Evolutionary conservation across 2,329 filamentous ascomycete species (phyloP), one percentile per base, ranked within the genome.

Genomic region (Stachybotrys echinatus): DNA sequence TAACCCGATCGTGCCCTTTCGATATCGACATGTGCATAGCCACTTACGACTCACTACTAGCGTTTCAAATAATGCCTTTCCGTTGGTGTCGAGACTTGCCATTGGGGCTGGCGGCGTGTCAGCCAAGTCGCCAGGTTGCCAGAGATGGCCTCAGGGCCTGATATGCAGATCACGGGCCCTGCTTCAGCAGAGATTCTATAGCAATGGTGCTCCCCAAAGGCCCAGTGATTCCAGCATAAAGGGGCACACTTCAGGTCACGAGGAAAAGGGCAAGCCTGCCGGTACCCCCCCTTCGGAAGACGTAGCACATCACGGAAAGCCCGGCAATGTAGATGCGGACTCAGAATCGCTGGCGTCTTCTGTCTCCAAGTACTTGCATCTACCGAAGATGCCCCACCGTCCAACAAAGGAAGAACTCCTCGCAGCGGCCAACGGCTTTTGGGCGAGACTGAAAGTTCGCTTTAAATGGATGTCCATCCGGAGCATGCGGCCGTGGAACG

Each of bases 391-490:
- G 66, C 83, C 87, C n/a, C 90, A 96, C 72, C 80, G 92, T 19
- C 92, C 94, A 5, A 92, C 87, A 7, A 96, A 95, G 64, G 92
- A 96, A 65, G 94, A 99, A 67, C 78, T 99, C 23, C 76, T 99
- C 34, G 87, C 89, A 19, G 92, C 94, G 5, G 91, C 94, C 34
- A 96, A 85, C 20, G 92, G 92, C 1, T 96, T 97, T 66, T 94
- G 90, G 85, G 87, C 95, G 54, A 83, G 94, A 45, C 70, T 96
- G 42, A 90, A 87, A 63, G 88, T 97, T 21, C 87, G 91, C 39
- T 95, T 97, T 74, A 99, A 99, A 70, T 99, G 94, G 94, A 86
- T 94, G 61, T 95, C 94, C 3, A 99, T 99, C 60, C 80, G 92
- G 63, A 96, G 92, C 65, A 89, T 88, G 66, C 81, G 94, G 37